Conservation (phyloP, 108 stramenopile species). For the Cylindrotheca closterium region DNA sequence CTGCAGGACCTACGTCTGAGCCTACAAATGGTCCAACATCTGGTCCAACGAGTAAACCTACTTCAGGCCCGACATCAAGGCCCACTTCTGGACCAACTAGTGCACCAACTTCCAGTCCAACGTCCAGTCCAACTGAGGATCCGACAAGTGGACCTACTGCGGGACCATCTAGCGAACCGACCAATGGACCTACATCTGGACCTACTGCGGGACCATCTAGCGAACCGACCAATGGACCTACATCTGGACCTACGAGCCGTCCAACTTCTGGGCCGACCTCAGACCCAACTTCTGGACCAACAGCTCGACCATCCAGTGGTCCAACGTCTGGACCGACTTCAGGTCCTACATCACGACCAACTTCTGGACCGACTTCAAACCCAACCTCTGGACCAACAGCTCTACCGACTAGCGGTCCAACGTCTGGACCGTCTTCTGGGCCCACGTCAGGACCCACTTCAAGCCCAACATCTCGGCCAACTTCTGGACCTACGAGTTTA, state of each 20-base stretch:
- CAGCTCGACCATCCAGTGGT: neutral
- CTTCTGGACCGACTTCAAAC: slow-evolving; percentile 6
- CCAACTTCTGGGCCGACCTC: slow-evolving; percentile 5
- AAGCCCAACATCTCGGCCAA: slow-evolving; percentile 7
- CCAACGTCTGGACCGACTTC: slow-evolving; percentile 11
- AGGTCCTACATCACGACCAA: slow-evolving; percentile 5
- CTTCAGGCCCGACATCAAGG: slow-evolving; percentile 3
- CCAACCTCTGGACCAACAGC: slow-evolving; percentile 7
- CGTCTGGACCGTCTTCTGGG: slow-evolving; percentile 4
- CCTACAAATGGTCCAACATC: slow-evolving; percentile 6
- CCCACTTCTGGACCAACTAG: slow-evolving; percentile 1
- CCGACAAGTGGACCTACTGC: slow-evolving; percentile 1
- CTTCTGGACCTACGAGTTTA: slow-evolving; percentile 7
- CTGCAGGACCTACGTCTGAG: too few relatives aligned
- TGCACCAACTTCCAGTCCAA: neutral
- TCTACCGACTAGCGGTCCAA: slow-evolving; percentile 6
- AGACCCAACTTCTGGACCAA: slow-evolving; percentile 5
- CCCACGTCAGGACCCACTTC: slow-evolving; percentile 10
- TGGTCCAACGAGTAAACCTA: slow-evolving; percentile 5
- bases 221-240: slow-evolving; percentile 3
- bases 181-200: slow-evolving; percentile 3
- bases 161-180: slow-evolving; percentile 1
- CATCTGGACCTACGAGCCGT: neutral
- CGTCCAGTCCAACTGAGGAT: slow-evolving; percentile 1
- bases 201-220: slow-evolving; percentile 1